Percentiles rank a stretch among this genome's conserved stretches.
Conservation (phyloP, 306 rosid species). For the Argentina anserina region DNA sequence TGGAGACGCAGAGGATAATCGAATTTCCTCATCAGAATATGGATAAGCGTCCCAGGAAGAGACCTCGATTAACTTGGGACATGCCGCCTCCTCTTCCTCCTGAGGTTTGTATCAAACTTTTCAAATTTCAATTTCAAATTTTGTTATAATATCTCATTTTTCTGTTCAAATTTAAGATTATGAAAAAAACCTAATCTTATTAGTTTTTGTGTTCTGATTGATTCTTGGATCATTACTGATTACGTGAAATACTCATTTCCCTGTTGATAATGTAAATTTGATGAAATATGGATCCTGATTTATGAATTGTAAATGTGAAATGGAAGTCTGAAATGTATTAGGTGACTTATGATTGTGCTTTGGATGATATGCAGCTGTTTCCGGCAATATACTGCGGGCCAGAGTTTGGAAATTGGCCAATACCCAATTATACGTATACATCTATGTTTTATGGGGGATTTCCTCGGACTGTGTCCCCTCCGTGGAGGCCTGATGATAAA, state of each 20-base stretch:
- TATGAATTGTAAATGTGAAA: background rate
- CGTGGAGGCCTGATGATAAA: constrained; percentile 79
- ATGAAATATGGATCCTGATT: background rate
- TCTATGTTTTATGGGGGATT: constrained; percentile 51
- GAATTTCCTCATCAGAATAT: constrained; percentile 66
- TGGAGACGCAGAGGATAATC: constrained; percentile 72
- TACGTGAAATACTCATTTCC: background rate
- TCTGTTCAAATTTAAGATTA: too few relatives aligned
- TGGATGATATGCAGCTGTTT: constrained; percentile 36
- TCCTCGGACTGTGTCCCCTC: constrained; percentile 65
- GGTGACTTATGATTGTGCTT: background rate
- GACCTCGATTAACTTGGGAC: constrained; percentile 77
- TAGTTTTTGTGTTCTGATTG: background rate
- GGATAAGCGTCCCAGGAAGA: constrained; percentile 78
- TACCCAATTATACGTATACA: constrained; percentile 45
- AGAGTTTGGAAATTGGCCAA: constrained; percentile 55
- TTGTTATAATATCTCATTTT: background rate
- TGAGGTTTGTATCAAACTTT: constrained; percentile 47
- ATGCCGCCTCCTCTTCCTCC: constrained; percentile 60
- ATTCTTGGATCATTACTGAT: background rate
- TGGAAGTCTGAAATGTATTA: background rate
- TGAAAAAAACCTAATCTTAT: background rate
- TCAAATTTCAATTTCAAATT: background rate
- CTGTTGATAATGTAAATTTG: background rate
- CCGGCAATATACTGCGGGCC: constrained; percentile 54